A percentile compares a stretch with the other conserved stretches of the same genome.
These are phyloP conservation scores for Parsonsia alboflavescens DNA, from an alignment of 257 asterid species.

Conservation along the genomic window DNA sequence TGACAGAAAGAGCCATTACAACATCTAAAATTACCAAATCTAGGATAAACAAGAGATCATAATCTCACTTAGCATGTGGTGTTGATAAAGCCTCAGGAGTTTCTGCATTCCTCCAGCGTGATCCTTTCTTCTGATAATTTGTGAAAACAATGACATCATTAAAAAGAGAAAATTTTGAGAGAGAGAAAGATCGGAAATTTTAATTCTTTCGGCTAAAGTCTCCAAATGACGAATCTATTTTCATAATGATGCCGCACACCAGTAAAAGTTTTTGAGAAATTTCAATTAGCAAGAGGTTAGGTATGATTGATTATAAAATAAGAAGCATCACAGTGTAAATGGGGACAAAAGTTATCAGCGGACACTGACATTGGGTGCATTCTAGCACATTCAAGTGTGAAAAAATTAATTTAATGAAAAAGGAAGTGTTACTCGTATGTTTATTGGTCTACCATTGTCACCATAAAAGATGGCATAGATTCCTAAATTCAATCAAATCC, in stretches of 20 bases:
- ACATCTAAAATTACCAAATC: background rate
- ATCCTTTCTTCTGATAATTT: constrained; percentile 60
- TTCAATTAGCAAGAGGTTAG: background rate
- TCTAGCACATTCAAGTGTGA: background rate
- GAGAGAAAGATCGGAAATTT: background rate
- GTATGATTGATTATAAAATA: background rate
- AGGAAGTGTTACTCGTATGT: background rate
- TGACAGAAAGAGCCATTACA: constrained; percentile 7
- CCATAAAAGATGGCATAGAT: background rate
- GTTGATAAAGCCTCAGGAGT: constrained; percentile 57
- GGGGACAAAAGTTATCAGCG: background rate
- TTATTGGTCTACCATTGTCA: background rate
- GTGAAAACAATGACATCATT: constrained; percentile 11
- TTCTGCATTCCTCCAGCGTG: constrained; percentile 67
- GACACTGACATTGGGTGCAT: background rate
- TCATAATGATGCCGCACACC: background rate
- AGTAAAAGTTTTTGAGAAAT: background rate
- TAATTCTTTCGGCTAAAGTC: constrained; percentile 6
- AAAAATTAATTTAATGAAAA: background rate
- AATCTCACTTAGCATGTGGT: constrained; percentile 77
- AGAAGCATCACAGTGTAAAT: background rate
- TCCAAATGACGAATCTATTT: background rate
- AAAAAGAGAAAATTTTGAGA: constrained; percentile 6
- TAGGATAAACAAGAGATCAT: constrained; percentile 14
- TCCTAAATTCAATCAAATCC: background rate